These are phyloP conservation scores for Penstemon barbatus DNA, from an alignment of 257 asterid genomes.

Conservation along the genomic window DNA sequence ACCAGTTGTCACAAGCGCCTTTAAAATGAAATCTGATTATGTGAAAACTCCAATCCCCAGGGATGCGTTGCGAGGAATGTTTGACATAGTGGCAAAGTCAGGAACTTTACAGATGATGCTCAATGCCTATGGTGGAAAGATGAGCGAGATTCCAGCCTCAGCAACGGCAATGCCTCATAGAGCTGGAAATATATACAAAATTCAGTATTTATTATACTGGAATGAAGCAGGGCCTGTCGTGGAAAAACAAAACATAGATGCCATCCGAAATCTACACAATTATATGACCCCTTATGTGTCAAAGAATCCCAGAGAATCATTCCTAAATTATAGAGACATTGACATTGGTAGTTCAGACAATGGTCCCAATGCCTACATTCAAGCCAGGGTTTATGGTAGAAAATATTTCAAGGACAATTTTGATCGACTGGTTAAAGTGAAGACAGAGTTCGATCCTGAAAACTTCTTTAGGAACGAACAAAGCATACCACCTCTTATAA, in stretches of 20 bases:
- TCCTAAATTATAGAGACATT: slow-evolving; percentile 29
- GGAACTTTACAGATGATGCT: slow-evolving; percentile 21
- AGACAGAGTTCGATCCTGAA: slow-evolving; percentile 25
- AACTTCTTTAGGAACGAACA: slow-evolving; percentile 31
- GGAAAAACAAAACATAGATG: slow-evolving; percentile 3
- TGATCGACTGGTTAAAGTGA: slow-evolving; percentile 29
- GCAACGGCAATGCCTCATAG: slow-evolving; percentile 34
- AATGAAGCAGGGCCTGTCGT: slow-evolving; percentile 19
- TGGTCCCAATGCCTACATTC: background rate
- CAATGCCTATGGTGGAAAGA: slow-evolving; percentile 34
- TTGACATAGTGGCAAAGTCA: slow-evolving; percentile 12
- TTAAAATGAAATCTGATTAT: slow-evolving; percentile 32
- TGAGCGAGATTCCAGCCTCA: slow-evolving; percentile 19
- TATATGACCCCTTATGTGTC: slow-evolving; percentile 24
- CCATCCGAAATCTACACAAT: slow-evolving; percentile 5
- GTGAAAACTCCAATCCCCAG: background rate
- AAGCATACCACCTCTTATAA: too few species aligned
- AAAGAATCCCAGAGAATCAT: background rate
- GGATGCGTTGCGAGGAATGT: slow-evolving; percentile 13
- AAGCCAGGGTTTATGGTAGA: slow-evolving; percentile 29
- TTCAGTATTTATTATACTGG: slow-evolving; percentile 33
- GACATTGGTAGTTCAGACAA: slow-evolving; percentile 28
- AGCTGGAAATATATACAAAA: slow-evolving; percentile 27
- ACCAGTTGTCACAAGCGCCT: background rate
- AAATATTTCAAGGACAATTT: slow-evolving; percentile 29